These are phyloP conservation scores for Carpinus fangiana DNA, from an alignment of 306 rosid species.

Conservation along the genomic window DNA sequence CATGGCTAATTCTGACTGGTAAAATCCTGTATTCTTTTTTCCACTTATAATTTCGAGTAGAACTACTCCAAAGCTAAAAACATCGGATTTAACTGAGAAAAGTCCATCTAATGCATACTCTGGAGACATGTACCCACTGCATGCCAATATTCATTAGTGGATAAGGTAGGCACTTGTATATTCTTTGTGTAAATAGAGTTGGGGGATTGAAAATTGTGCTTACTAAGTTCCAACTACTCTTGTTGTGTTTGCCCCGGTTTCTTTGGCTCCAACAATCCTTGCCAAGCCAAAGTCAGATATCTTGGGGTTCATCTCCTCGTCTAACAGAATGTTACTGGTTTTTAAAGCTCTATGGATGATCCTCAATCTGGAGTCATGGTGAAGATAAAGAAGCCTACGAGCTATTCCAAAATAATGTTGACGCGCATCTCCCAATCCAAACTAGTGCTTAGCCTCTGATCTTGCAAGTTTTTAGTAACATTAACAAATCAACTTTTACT, in stretches of 20 bases:
- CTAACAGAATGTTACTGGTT: slow-evolving; percentile 38
- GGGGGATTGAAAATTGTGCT: not conserved
- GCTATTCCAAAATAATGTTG: slow-evolving; percentile 41
- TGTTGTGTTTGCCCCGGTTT: slow-evolving; percentile 26
- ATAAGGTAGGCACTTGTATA: not conserved
- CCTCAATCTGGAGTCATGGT: slow-evolving; percentile 34
- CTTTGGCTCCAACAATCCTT: slow-evolving; percentile 33
- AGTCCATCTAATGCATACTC: slow-evolving; percentile 49
- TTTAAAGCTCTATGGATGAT: slow-evolving; percentile 38
- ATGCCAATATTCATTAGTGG: not conserved
- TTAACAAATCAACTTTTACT: no score
- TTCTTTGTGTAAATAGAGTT: not conserved
- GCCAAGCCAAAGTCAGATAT: slow-evolving; percentile 42
- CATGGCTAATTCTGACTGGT: slow-evolving; percentile 28
- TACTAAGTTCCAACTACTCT: slow-evolving; percentile 38
- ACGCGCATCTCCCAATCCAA: slow-evolving; percentile 44
- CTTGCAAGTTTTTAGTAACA: slow-evolving; percentile 12
- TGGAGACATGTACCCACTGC: slow-evolving; percentile 55
- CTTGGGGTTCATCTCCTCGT: slow-evolving; percentile 39
- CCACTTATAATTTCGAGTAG: slow-evolving; percentile 55
- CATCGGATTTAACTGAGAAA: slow-evolving; percentile 55
- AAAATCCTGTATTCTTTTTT: slow-evolving; percentile 46
- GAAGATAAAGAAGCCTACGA: slow-evolving; percentile 34
- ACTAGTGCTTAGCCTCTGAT: slow-evolving; percentile 17
- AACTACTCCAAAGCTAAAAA: slow-evolving; percentile 59